phyloP scores from a whole-genome alignment of 2,329 filamentous ascomycete species.

The Cladorrhinum sp. region DNA sequence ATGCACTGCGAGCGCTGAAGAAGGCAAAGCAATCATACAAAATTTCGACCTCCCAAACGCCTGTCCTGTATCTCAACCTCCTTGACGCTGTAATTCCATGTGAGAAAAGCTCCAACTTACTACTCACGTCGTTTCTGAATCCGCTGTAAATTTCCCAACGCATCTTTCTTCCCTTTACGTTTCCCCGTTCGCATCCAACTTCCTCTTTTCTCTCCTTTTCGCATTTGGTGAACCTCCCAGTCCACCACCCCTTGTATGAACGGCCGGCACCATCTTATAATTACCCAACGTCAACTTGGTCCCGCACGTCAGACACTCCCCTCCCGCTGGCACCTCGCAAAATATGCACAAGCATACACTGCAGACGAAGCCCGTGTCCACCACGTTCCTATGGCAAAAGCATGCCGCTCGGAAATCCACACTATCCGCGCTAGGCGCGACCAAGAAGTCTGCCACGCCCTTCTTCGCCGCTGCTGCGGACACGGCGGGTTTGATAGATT shows the following conservation, averaged over 20 bases:
- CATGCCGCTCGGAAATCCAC: constrained; percentile 98
- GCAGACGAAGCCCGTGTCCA: constrained; percentile 92
- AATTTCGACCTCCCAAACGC: neutral
- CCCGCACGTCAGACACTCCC: constrained; percentile 78
- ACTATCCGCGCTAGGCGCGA: constrained; percentile 75
- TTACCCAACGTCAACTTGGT: constrained; percentile 72
- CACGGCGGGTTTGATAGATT: neutral
- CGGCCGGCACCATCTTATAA: constrained; percentile 71
- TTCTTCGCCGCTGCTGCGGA: neutral
- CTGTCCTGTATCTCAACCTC: too few species aligned
- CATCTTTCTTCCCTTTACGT: constrained; percentile 15
- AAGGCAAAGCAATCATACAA: too few species aligned
- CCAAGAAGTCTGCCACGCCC: constrained; percentile 50
- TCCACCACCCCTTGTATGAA: neutral
- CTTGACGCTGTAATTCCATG: neutral
- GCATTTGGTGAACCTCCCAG: constrained; percentile 25
- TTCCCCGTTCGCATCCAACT: constrained; percentile 46
- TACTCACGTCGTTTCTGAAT: neutral
- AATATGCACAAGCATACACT: constrained; percentile 96
- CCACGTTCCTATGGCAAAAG: constrained; percentile 89
- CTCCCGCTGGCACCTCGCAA: constrained; percentile 61
- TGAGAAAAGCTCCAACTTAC: neutral
- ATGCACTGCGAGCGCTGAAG: too few species aligned
- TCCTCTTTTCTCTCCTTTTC: constrained; percentile 68
- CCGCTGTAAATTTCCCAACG: neutral